Percentiles rank a stretch among this genome's conserved stretches.
Evolutionary conservation across 2,329 filamentous ascomycete genomes (phyloP).

Genomic region (Rhynchosporium secalis): DNA sequence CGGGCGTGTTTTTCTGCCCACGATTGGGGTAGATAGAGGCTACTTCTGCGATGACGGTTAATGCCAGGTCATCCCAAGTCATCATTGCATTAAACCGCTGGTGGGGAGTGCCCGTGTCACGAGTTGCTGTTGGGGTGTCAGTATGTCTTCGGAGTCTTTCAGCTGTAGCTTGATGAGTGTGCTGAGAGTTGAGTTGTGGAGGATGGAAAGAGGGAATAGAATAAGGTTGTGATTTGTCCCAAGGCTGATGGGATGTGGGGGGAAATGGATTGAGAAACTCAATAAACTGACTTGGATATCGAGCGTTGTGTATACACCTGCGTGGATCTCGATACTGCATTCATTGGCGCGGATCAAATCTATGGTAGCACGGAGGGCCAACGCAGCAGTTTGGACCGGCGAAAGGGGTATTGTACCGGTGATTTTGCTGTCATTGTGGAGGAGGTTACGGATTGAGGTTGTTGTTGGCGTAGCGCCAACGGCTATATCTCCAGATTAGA

Average conservation of each 20-base stretch:
- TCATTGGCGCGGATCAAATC: slow-evolving; percentile 42
- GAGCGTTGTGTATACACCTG: slow-evolving; percentile 73
- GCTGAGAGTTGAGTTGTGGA: too few relatives aligned
- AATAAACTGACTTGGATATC: slow-evolving; percentile 50
- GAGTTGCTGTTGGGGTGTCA: slow-evolving; percentile 59
- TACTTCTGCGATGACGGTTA: slow-evolving; percentile 72
- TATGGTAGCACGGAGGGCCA: slow-evolving; percentile 46
- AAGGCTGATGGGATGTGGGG: too few relatives aligned
- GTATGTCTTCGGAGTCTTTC: too few relatives aligned
- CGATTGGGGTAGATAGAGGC: slow-evolving; percentile 65
- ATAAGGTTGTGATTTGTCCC: too few relatives aligned
- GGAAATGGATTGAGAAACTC: too few relatives aligned
- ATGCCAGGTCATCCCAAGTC: slow-evolving; percentile 54
- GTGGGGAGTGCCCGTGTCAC: slow-evolving; percentile 63
- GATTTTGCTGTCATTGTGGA: slow-evolving; percentile 26
- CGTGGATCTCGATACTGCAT: slow-evolving; percentile 66
- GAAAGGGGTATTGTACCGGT: slow-evolving; percentile 28
- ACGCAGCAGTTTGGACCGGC: slow-evolving; percentile 37
- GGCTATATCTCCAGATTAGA: slow-evolving; percentile 34
- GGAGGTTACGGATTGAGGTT: slow-evolving; percentile 62
- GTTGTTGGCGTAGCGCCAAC: slow-evolving; percentile 78
- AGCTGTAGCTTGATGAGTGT: too few relatives aligned
- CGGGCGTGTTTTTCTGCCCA: slow-evolving; percentile 49
- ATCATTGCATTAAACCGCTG: slow-evolving; percentile 29
- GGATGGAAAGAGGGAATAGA: too few relatives aligned